phyloP scores from a whole-genome alignment of 257 asterid genomes.

The Datura wrightii region DNA sequence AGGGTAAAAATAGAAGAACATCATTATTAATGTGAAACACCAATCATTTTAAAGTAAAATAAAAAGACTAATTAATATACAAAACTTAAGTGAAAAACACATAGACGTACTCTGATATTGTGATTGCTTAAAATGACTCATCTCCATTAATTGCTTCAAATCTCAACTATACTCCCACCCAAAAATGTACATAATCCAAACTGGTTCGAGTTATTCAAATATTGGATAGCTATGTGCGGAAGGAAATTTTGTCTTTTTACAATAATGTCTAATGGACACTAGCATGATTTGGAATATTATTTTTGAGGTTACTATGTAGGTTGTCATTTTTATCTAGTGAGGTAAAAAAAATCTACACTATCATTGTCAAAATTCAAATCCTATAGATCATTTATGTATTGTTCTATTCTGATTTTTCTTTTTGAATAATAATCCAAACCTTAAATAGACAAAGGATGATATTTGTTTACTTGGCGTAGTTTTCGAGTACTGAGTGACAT shows the following conservation, averaged over 20 bases:
- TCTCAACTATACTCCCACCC: too few relatives aligned
- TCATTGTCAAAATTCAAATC: background rate
- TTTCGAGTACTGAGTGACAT: background rate
- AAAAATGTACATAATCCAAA: too few relatives aligned
- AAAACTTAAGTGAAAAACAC: too few relatives aligned
- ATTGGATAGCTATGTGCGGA: background rate
- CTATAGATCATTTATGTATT: background rate
- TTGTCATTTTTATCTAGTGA: slow-evolving; percentile 6
- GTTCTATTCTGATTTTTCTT: background rate
- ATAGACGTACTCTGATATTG: too few relatives aligned
- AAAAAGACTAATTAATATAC: too few relatives aligned
- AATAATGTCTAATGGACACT: background rate
- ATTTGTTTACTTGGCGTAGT: background rate
- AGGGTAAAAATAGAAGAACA: too few relatives aligned
- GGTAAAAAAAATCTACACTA: slow-evolving; percentile 11
- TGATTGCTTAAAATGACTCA: too few relatives aligned
- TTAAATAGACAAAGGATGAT: background rate
- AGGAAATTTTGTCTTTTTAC: background rate
- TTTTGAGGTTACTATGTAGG: background rate
- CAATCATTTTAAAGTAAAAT: too few relatives aligned
- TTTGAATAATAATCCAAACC: background rate
- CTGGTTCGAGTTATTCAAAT: background rate
- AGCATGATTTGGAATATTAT: background rate
- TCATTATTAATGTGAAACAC: too few relatives aligned
- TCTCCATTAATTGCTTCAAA: too few relatives aligned